phyloP scores from a whole-genome alignment of 306 rosid genomes.

The Quillaja saponaria region DNA sequence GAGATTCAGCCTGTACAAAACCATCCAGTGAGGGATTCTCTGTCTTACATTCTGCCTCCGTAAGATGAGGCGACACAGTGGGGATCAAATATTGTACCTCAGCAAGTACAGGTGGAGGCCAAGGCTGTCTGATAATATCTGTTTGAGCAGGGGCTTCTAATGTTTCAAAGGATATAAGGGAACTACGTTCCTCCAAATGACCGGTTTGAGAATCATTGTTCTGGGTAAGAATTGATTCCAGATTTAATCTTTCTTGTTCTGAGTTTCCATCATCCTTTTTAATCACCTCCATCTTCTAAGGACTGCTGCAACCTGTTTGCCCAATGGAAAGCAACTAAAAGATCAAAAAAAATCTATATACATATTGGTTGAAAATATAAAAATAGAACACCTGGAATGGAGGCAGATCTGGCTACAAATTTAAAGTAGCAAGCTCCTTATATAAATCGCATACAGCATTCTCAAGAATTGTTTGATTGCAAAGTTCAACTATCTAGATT shows the following conservation, averaged over 20 bases:
- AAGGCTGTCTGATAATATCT: conserved; percentile 80
- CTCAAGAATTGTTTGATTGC: not conserved
- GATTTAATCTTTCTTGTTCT: conserved; percentile 42
- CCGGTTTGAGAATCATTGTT: conserved; percentile 41
- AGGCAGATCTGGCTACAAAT: conserved; percentile 14
- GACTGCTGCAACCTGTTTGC: conserved; percentile 58
- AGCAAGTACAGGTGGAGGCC: conserved; percentile 94
- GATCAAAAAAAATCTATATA: conserved; percentile 11
- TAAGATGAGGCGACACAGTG: conserved; percentile 55
- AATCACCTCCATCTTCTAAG: conserved; percentile 40
- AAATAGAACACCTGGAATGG: conserved; percentile 8
- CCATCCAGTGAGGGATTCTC: conserved; percentile 53
- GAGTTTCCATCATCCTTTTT: conserved; percentile 44
- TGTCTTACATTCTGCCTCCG: conserved; percentile 46
- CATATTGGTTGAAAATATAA: conserved; percentile 19
- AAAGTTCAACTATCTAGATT: conserved; percentile 1
- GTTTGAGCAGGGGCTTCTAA: conserved; percentile 47
- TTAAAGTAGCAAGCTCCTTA: conserved; percentile 15
- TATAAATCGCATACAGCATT: conserved; percentile 21
- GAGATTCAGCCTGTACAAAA: conserved; percentile 60
- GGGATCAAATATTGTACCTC: conserved; percentile 87
- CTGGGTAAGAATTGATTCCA: conserved; percentile 39
- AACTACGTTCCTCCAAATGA: conserved; percentile 48
- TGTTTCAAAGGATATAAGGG: conserved; percentile 84
- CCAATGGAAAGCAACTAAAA: conserved; percentile 30